Base-by-base conservation (phyloP, 768 basidiomycete species). In the Termitomyces sp. region DNA sequence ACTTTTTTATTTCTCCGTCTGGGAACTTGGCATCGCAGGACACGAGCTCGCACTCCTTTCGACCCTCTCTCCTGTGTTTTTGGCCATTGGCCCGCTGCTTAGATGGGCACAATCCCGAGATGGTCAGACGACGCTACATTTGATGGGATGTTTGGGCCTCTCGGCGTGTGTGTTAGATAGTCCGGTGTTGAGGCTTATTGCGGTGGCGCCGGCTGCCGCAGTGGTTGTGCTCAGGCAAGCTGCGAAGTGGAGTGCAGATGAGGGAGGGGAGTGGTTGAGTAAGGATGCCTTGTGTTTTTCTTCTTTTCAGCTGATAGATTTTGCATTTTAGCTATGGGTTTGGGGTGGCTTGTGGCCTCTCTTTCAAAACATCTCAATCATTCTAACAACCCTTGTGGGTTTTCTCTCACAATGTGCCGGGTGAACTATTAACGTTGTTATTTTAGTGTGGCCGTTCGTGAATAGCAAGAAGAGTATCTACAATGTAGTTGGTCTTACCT, bases 1-100 rank as follows among this genome's bases (percentile, higher is more conserved):
- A 4, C 78, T 96, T 4, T 96, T 96, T 77, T 96, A 95, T 74
- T 96, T 93, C 76, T 94, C 91, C 28, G 86, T 96, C 20, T 95
- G 94, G 94, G 83, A 92, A 69, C 86, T 95, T 18, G 92, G 90
- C 32, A 80, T 96, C 35, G 85, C 90, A 12, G 94, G 94, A 5
- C 84, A 88, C 39, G 94, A 96, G 69, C 78, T 92, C 16, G 83
- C 92, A 0, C 74, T 93, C 3, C 76, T 95, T 9, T 81, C 84
- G 8, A 84, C 86, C 8, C 81, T 96, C 32, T 86, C 93, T 0
- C 91, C 92, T 0, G 63, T 81, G 6, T 68, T 92, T 15, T 79
- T 95, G 13, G 76, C 81, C 0, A 71, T 82, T 45, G 66, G 77
- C 1, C 70, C 78, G 1, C 45, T 89, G 32, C 74, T 78, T 38